Percentiles rank a stretch among this genome's conserved stretches.
These are phyloP conservation scores for Aegilops sharonensis DNA, from an alignment of 176 grass and related monocot genomes.

Conservation along the genomic window DNA sequence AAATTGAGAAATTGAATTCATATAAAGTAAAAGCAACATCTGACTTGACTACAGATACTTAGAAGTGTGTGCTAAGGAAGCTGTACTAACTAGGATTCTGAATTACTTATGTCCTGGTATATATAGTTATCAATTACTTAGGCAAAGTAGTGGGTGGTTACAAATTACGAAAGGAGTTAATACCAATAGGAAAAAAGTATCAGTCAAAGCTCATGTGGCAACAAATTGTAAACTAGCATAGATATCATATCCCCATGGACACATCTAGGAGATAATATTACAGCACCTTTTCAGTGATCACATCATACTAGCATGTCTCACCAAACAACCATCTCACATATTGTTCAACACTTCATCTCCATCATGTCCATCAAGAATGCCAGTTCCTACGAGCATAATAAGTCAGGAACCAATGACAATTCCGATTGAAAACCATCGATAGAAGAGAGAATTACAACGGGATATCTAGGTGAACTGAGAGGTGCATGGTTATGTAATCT, in stretches of 20 bases:
- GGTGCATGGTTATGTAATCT: too few species aligned
- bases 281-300: neutral
- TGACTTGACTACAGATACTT: too few species aligned
- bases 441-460: neutral
- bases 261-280: neutral
- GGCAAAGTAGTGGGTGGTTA: neutral
- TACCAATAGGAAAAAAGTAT: neutral
- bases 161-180: neutral
- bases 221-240: neutral
- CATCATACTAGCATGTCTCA: neutral
- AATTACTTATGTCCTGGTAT: too few species aligned
- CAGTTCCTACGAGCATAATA: too few species aligned
- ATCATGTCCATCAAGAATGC: too few species aligned
- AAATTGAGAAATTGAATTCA: too few species aligned
- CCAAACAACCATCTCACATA: too few species aligned
- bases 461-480: neutral
- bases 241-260: neutral
- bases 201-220: neutral
- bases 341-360: too few species aligned
- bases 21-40: too few species aligned
- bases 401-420: neutral
- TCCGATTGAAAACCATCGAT: neutral
- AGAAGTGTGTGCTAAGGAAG: too few species aligned
- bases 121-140: neutral
- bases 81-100: too few species aligned